These are phyloP conservation scores for Fraxinus anomala DNA, from an alignment of 257 asterid species.

Conservation along the genomic window DNA sequence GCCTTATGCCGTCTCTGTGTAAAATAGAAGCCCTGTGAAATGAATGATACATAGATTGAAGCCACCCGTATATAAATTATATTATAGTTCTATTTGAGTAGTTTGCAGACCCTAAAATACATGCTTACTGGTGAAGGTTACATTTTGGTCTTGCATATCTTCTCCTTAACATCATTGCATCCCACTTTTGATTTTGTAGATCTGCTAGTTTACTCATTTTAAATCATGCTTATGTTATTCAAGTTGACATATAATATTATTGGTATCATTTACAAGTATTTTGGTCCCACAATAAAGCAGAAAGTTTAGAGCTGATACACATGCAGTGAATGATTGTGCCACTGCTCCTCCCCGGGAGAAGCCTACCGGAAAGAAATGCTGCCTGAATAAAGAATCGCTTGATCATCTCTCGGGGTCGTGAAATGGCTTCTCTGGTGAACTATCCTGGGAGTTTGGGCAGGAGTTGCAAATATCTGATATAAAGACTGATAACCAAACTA, in stretches of 20 bases:
- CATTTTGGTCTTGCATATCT: background rate
- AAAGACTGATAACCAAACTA: conserved; percentile 31
- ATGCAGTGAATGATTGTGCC: background rate
- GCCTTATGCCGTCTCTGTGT: background rate
- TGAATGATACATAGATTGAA: background rate
- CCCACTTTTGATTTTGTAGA: background rate
- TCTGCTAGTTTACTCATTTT: conserved; percentile 5
- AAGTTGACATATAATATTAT: background rate
- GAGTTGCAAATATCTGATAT: conserved; percentile 33
- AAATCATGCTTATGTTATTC: background rate
- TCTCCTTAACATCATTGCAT: background rate
- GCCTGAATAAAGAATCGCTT: background rate
- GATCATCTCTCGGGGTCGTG: conserved; percentile 21
- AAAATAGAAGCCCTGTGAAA: background rate
- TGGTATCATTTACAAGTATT: background rate
- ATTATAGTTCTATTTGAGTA: background rate
- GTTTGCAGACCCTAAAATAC: too few relatives aligned
- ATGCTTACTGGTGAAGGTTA: conserved; percentile 11
- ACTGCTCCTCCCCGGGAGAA: background rate
- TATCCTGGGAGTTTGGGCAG: background rate
- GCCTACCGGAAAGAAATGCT: background rate
- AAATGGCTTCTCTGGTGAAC: background rate
- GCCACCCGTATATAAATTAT: background rate
- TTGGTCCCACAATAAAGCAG: background rate
- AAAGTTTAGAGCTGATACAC: background rate